Evolutionary conservation across 345 rosid species (phyloP).

Genomic region (Hirschfeldia incana): DNA sequence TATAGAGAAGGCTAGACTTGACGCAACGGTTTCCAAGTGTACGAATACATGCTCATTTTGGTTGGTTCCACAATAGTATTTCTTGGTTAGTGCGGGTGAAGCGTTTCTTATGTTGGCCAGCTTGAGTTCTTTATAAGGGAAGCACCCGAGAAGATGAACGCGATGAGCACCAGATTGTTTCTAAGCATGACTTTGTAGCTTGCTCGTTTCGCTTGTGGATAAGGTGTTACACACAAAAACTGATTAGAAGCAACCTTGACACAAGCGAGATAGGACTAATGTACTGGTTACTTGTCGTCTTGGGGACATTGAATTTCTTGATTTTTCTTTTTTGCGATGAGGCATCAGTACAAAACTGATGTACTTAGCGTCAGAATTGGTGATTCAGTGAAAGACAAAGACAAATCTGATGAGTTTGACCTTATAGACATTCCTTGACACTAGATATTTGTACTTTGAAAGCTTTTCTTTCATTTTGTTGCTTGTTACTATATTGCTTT

Average conservation of each 20-base stretch:
- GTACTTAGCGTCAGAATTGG: constrained; percentile 32
- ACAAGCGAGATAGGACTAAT: constrained; percentile 53
- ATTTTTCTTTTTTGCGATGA: constrained; percentile 54
- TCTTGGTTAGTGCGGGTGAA: constrained; percentile 86
- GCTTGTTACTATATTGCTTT: constrained; percentile 6
- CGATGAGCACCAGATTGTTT: constrained; percentile 90
- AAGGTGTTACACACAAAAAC: constrained; percentile 47
- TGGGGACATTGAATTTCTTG: constrained; percentile 61
- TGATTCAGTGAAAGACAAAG: constrained; percentile 18
- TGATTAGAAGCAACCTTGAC: constrained; percentile 54
- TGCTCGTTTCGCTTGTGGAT: constrained; percentile 24
- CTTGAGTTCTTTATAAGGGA: constrained; percentile 90
- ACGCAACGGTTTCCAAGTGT: constrained; percentile 28
- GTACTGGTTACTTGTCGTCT: constrained; percentile 68
- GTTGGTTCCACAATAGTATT: constrained; percentile 76
- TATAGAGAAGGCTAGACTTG: constrained; percentile 58
- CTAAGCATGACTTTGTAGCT: too few relatives aligned
- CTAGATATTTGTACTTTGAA: not conserved
- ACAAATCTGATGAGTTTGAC: constrained; percentile 25
- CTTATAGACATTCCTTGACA: constrained; percentile 10
- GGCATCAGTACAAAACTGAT: constrained; percentile 65
- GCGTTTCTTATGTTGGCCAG: constrained; percentile 77
- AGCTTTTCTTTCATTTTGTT: not conserved
- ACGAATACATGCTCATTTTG: constrained; percentile 60
- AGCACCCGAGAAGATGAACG: constrained; percentile 86